Evolutionary conservation across 768 basidiomycete species (phyloP), one percentile per base, ranked within the genome.

Genomic region (Trametes sanguinea): DNA sequence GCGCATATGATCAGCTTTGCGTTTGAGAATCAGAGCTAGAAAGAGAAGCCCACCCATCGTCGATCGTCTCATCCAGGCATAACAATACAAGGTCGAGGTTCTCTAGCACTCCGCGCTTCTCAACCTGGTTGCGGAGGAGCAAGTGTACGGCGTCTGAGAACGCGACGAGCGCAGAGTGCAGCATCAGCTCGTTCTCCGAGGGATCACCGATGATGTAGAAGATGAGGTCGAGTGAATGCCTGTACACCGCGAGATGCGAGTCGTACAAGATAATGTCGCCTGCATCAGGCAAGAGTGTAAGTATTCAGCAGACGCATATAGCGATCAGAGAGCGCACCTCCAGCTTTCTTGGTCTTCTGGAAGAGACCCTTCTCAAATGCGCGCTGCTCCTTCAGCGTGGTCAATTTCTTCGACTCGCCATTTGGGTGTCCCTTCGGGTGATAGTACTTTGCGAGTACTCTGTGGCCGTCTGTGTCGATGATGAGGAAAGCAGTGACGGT

Each of bases 371-470:
- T 96, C 80, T 99, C 97, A 72, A 98, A 98, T 8, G 88, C 85
- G 55, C 92, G 89, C 74, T 97, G 96, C 71, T 99, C 96, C 75
- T 98, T 98, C 67, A 94, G 73, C 5, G 85, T 85, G 13, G 80
- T 76, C 30, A 90, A 78, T 50, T 83, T 80, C 68, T 89, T 89
- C 45, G 68, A 69, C 75, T 90, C 79, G 75, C 85, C 81, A 44
- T 82, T 76, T 0, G 83, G 83, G 64, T 86, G 83, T 57, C 80
- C 81, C 73, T 70, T 89, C 81, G n/a, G 93, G 82, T 56, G 83
- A 73, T 96, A 98, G 80, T 98, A 98, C 75, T 98, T 98, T 33
- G 96, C 92, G 9, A 99, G 83, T 30, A 98, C 90, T 52, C 97
- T 90, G 71, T 93, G 89, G 22, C 95, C 95, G 68, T 98, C 95